A percentile compares a stretch with the other conserved stretches of the same genome.
Evolutionary conservation across 2,329 filamentous ascomycete genomes (phyloP).

Genomic region (Cyanodermella asteris): DNA sequence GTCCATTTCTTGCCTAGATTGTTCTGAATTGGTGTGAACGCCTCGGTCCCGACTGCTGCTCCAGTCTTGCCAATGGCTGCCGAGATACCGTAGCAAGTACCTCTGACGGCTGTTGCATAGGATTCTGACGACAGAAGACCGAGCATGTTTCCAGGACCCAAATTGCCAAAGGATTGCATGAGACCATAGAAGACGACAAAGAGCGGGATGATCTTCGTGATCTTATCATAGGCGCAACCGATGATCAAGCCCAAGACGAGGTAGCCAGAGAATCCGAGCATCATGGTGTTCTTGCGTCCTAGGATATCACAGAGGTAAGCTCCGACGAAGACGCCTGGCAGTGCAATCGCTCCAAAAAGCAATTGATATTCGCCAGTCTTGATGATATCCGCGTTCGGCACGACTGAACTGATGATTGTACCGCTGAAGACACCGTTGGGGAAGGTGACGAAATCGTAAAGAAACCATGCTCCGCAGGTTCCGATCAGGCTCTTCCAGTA

Average conservation of each 20-base stretch:
- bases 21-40: constrained; percentile 25
- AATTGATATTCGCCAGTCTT: constrained; percentile 28
- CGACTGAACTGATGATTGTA: constrained; percentile 21
- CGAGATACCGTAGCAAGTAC: constrained; percentile 21
- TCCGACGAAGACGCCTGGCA: constrained; percentile 29
- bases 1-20: constrained; percentile 27
- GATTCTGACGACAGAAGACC: constrained; percentile 28
- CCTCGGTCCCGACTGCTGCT: constrained; percentile 29
- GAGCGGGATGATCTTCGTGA: constrained; percentile 27
- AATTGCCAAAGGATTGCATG: constrained; percentile 27
- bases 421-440: constrained; percentile 26
- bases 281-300: constrained; percentile 29
- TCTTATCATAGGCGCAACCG: constrained; percentile 24
- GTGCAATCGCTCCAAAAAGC: constrained; percentile 21
- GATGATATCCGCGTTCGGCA: constrained; percentile 17
- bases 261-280: constrained; percentile 28
- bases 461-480: constrained; percentile 33
- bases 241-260: constrained; percentile 30
- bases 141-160: constrained; percentile 30
- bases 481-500: constrained; percentile 34
- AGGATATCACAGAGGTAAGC: constrained; percentile 25
- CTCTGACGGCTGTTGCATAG: constrained; percentile 30
- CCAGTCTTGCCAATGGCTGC: constrained; percentile 30
- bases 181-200: constrained; percentile 32
- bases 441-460: constrained; percentile 28